Base-by-base conservation (phyloP, 495 filamentous ascomycete genomes). In the Penicillium lagena region DNA sequence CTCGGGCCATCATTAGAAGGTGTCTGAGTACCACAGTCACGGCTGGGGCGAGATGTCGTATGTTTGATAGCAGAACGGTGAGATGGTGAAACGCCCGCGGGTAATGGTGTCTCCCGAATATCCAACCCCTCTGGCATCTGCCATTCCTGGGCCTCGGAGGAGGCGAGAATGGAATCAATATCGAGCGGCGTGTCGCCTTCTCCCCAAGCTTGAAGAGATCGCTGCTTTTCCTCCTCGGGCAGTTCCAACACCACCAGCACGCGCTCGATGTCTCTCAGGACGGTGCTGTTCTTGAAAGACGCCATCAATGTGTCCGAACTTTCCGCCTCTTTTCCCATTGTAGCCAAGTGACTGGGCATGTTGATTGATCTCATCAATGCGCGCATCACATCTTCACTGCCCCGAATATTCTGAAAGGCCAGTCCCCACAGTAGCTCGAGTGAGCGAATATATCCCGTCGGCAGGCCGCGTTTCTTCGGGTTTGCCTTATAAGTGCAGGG, bases 401-500 rank as follows among this genome's bases (percentile, higher is more conserved):
- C 66, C 35, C 63, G 61, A 27, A 70, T 72, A 37, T 63, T 67
- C 45, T 56, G 59, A 34, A 72, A 71, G 4, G 63, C 61, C 37
- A 73, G 53, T 12, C 65, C 64, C 66, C 63, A 71, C 43, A 70
- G 53, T 39, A 67, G 37, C 42, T 70, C 68, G 31, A 71, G 55
- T 0, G 61, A 62, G 40, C 63, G 65, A 43, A 67, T 67, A 37
- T 72, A 72, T 7, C 69, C 69, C 12, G 68, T 70, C 9, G 67
- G 69, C 13, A 72, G 56, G 29, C 69, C 85, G 46, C 85, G 71
- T 55, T 87, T 89, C 64, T 85, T 87, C 4, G 83, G 78, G 40
- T 76, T 80, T 37, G 77, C 70, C 34, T 81, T 75, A 62, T 86
- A 89, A 13, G 83, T 78, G 55, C 85, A 89, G 4, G 69, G 59